A percentile compares a stretch with the other conserved stretches of the same genome.
Evolutionary conservation across 371 early-diverging fungal species (phyloP).

Genomic region (Mucor indicus): DNA sequence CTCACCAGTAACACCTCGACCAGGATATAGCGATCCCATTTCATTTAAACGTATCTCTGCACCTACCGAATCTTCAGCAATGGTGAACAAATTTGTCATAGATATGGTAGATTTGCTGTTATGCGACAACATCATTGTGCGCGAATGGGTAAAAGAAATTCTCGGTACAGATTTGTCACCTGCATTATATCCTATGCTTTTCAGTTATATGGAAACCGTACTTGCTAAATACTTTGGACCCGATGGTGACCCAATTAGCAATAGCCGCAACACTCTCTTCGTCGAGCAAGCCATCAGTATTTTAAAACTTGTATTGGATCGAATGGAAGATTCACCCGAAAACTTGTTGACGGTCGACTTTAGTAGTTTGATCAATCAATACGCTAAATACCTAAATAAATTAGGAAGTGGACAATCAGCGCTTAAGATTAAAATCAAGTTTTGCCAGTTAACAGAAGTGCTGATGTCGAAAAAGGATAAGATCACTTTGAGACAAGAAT

Average conservation of each 20-base stretch:
- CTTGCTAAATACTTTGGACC: conserved; percentile 76
- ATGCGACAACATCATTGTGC: conserved; percentile 80
- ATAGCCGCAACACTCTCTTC: conserved; percentile 83
- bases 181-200: conserved; percentile 80
- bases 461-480: conserved; percentile 79
- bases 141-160: conserved; percentile 90
- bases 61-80: conserved; percentile 51
- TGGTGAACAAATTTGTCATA: conserved; percentile 80
- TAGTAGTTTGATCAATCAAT: conserved; percentile 72
- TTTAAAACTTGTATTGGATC: conserved; percentile 79
- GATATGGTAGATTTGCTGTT: conserved; percentile 86
- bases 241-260: conserved; percentile 73
- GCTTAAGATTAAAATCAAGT: conserved; percentile 78
- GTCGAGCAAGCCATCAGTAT: conserved; percentile 88
- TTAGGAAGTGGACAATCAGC: conserved; percentile 62
- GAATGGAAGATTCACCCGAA: conserved; percentile 69
- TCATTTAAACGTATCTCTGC: conserved; percentile 31
- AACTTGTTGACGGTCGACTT: conserved; percentile 79
- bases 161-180: conserved; percentile 83
- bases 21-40: conserved; percentile 12
- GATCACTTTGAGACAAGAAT: conserved; percentile 80
- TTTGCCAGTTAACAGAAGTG: conserved; percentile 83
- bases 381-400: conserved; percentile 80
- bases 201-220: conserved; percentile 76
- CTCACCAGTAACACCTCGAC: conserved; percentile 27